A percentile compares a stretch with the other conserved stretches of the same genome.
Evolutionary conservation across 2,329 filamentous ascomycete genomes (phyloP).

Genomic region (Alternaria dauci): DNA sequence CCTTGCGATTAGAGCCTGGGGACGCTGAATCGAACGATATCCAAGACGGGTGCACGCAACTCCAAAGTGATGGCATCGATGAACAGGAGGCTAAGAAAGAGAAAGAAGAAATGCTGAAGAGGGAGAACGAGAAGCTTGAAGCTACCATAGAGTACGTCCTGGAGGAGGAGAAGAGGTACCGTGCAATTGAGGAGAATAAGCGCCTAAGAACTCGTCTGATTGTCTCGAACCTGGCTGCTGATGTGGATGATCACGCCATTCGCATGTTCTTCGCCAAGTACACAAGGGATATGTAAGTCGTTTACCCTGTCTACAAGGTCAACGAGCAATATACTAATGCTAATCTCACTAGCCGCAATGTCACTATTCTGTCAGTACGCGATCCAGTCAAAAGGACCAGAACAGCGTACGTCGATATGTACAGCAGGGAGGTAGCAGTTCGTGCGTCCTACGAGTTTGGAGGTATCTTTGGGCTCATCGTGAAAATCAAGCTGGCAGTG

Average conservation of each 20-base stretch:
- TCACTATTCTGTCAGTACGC: constrained; percentile 28
- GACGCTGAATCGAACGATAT: constrained; percentile 19
- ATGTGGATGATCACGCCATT: constrained; percentile 28
- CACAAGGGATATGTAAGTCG: constrained; percentile 29
- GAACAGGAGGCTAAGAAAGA: constrained; percentile 18
- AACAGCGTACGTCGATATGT: constrained; percentile 34
- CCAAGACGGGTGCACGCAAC: constrained; percentile 21
- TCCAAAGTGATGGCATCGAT: constrained; percentile 20
- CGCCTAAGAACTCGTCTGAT: constrained; percentile 27
- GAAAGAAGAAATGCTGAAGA: constrained; percentile 14
- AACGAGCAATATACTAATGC: background rate
- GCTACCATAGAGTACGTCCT: constrained; percentile 17
- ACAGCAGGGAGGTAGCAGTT: constrained; percentile 22
- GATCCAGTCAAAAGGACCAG: constrained; percentile 32
- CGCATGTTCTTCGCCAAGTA: constrained; percentile 23
- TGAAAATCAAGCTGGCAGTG: constrained; percentile 22
- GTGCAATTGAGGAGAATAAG: constrained; percentile 16
- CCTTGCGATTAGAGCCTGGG: constrained; percentile 24
- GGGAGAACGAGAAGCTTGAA: constrained; percentile 18
- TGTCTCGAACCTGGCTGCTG: constrained; percentile 40
- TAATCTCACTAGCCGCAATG: constrained; percentile 16
- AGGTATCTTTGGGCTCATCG: constrained; percentile 30
- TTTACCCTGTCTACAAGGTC: no score
- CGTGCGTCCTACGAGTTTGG: constrained; percentile 21
- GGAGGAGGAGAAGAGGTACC: constrained; percentile 20